Evolutionary conservation across 345 rosid species (phyloP).

Genomic region (Citrus maxima): DNA sequence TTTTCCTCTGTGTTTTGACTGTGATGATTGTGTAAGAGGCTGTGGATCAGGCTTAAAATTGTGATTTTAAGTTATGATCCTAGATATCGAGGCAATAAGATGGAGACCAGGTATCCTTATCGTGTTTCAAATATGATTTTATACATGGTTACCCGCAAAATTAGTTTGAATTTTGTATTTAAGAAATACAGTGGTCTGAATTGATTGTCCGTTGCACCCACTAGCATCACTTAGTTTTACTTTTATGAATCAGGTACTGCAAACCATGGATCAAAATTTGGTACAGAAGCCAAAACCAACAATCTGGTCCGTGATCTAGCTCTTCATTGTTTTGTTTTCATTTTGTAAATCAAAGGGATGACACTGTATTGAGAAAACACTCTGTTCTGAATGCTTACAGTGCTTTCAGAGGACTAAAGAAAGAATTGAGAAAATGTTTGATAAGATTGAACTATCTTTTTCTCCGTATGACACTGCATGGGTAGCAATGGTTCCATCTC

Average conservation of each 20-base stretch:
- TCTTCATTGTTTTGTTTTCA: not conserved
- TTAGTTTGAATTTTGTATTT: not conserved
- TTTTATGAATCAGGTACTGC: slow-evolving; percentile 31
- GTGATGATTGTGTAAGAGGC: not conserved
- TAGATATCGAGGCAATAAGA: not conserved
- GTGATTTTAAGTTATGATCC: not conserved
- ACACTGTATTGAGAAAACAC: not conserved
- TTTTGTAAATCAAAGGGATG: not conserved
- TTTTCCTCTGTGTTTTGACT: not conserved
- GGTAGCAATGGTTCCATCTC: slow-evolving; percentile 88
- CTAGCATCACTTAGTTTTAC: not conserved
- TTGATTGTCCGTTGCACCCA: not conserved
- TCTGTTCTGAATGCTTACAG: slow-evolving; percentile 25
- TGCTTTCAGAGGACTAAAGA: slow-evolving; percentile 42
- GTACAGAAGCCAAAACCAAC: slow-evolving; percentile 20
- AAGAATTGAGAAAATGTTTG: slow-evolving; percentile 57
- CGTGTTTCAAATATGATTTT: not conserved
- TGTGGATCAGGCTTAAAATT: not conserved
- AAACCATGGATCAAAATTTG: slow-evolving; percentile 23
- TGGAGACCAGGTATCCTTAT: not conserved
- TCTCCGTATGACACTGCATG: slow-evolving; percentile 91
- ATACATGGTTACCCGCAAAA: not conserved
- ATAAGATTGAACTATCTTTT: slow-evolving; percentile 53
- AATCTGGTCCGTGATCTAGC: slow-evolving; percentile 35
- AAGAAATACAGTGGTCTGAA: not conserved